Conservation (phyloP, 2,329 filamentous ascomycete species). For the Diplodia scrobiculata region DNA sequence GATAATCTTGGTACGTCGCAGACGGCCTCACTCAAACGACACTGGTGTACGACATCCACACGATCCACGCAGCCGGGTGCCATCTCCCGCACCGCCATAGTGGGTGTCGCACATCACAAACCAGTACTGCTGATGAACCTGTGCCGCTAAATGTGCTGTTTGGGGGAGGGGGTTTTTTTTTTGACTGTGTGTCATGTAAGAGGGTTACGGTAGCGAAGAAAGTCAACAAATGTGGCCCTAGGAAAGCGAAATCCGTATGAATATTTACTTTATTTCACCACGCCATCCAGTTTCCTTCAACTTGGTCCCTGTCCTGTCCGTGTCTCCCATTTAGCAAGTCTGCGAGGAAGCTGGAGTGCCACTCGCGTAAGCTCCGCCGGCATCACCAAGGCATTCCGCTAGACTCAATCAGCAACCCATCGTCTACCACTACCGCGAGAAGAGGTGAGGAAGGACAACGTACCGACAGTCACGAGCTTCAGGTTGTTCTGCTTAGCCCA, state of each 20-base stretch:
- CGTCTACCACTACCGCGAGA: not conserved
- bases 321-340: not conserved
- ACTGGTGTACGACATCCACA: too few relatives aligned
- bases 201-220: not conserved
- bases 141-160: not conserved
- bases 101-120: not conserved
- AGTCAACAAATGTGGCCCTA: not conserved
- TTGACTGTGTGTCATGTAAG: not conserved
- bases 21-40: too few relatives aligned
- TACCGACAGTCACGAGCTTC: constrained; percentile 43
- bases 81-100: not conserved
- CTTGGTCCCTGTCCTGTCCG: too few relatives aligned
- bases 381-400: constrained; percentile 42
- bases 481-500: constrained; percentile 44
- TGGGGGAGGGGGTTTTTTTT: not conserved
- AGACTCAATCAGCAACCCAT: not conserved
- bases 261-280: constrained; percentile 7
- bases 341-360: constrained; percentile 15
- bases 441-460: constrained; percentile 28
- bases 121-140: not conserved
- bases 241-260: not conserved
- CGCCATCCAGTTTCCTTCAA: too few relatives aligned
- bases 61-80: too few relatives aligned
- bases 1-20: too few relatives aligned
- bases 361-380: constrained; percentile 35